Conservation (phyloP, 306 rosid genomes). For the Sesbania bispinosa region DNA sequence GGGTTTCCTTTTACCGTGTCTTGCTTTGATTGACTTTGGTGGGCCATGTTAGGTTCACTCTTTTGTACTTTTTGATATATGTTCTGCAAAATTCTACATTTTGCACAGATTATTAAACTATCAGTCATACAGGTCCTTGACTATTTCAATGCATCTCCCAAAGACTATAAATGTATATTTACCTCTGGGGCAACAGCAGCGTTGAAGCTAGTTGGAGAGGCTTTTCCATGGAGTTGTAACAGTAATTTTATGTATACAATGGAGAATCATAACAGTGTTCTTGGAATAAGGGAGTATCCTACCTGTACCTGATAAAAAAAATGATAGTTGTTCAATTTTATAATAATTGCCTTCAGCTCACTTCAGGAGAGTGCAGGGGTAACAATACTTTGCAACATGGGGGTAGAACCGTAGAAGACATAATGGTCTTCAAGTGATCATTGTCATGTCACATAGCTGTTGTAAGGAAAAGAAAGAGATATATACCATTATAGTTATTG, state of each 20-base stretch:
- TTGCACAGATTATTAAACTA: constrained; percentile 11
- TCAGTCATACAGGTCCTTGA: constrained; percentile 65
- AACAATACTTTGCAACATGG: not conserved
- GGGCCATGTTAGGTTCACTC: too few relatives aligned
- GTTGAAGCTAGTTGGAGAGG: constrained; percentile 83
- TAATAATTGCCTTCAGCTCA: not conserved
- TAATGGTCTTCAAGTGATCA: constrained; percentile 12
- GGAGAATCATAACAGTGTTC: constrained; percentile 96
- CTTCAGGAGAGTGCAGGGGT: not conserved
- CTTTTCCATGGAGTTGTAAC: constrained; percentile 84
- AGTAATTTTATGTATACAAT: constrained; percentile 79
- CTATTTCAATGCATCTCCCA: constrained; percentile 80
- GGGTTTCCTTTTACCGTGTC: constrained; percentile 3
- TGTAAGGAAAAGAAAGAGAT: constrained; percentile 4
- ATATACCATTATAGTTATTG: not conserved
- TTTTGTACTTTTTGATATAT: not conserved
- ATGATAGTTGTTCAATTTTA: constrained; percentile 1
- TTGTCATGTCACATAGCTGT: not conserved
- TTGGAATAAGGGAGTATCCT: constrained; percentile 99
- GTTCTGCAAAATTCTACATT: constrained; percentile 10
- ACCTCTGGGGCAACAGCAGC: constrained; percentile 95
- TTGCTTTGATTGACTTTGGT: constrained; percentile 14
- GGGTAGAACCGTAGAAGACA: not conserved
- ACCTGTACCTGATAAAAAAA: not conserved
- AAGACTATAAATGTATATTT: constrained; percentile 90